Conservation (phyloP, 495 filamentous ascomycete species). For the Choiromyces venosus region DNA sequence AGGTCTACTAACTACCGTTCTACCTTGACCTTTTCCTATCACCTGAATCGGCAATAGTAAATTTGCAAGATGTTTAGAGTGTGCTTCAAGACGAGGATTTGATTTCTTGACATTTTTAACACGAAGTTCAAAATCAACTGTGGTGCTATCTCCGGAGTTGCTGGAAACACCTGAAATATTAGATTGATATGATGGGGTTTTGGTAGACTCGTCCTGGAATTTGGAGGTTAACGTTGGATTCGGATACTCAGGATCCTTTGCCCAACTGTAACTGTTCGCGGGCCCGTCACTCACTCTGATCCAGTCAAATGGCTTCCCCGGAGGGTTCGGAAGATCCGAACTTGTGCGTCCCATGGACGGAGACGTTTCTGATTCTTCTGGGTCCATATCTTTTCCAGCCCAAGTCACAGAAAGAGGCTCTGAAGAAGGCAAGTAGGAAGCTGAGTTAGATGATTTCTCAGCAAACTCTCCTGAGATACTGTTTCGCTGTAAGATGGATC, state of each 20-base stretch:
- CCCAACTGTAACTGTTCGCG: background rate
- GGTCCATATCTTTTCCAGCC: background rate
- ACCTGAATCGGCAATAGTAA: slow-evolving; percentile 1
- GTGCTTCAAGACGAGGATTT: background rate
- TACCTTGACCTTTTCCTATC: slow-evolving; percentile 13
- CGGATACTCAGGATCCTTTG: background rate
- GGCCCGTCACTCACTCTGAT: background rate
- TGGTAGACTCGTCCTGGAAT: background rate
- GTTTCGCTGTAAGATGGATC: background rate
- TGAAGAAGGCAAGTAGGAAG: background rate
- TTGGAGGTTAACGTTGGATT: background rate
- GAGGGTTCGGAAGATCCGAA: background rate
- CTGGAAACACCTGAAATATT: background rate
- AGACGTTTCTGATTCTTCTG: background rate
- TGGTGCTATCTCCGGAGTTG: background rate
- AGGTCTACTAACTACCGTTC: slow-evolving; percentile 4
- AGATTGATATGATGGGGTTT: background rate
- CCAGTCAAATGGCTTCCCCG: background rate
- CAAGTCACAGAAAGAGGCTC: background rate
- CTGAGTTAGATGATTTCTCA: background rate
- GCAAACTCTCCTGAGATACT: background rate
- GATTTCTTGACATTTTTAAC: background rate
- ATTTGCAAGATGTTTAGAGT: background rate
- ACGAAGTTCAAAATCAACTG: background rate
- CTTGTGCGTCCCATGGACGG: too few species aligned